Conservation (phyloP, 2,329 filamentous ascomycete genomes). For the Monosporascus sp. region DNA sequence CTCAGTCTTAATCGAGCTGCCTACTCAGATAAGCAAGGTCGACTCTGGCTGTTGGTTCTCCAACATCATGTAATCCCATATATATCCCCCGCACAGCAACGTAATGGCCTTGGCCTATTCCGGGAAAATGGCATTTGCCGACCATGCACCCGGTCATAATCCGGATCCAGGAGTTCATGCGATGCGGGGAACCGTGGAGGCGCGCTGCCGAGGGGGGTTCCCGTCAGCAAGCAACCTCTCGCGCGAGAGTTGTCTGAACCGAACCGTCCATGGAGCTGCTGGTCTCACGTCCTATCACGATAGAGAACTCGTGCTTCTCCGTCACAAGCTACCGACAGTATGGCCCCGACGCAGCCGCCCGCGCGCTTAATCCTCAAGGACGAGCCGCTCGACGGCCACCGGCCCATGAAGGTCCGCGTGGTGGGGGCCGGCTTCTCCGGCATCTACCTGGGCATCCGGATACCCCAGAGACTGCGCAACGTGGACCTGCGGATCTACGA, state of each 20-base stretch:
- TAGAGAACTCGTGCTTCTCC: too few species aligned
- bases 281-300: too few species aligned
- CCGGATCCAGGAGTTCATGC: background rate
- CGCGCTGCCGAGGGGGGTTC: background rate
- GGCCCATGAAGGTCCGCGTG: conserved; percentile 28
- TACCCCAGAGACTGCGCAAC: conserved; percentile 28
- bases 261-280: too few species aligned
- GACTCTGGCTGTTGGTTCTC: too few species aligned
- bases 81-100: background rate
- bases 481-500: conserved; percentile 29
- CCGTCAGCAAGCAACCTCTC: background rate
- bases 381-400: conserved; percentile 23
- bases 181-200: background rate
- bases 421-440: conserved; percentile 31
- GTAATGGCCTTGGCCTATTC: background rate
- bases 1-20: too few species aligned
- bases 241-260: background rate
- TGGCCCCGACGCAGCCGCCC: conserved; percentile 5
- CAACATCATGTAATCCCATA: too few species aligned
- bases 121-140: background rate
- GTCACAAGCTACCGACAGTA: background rate
- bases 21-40: too few species aligned
- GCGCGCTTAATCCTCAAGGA: conserved; percentile 17
- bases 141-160: background rate
- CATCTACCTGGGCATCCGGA: conserved; percentile 28